phyloP scores from a whole-genome alignment of 148 eudicot species.

The Rhododendron griersonianum region DNA sequence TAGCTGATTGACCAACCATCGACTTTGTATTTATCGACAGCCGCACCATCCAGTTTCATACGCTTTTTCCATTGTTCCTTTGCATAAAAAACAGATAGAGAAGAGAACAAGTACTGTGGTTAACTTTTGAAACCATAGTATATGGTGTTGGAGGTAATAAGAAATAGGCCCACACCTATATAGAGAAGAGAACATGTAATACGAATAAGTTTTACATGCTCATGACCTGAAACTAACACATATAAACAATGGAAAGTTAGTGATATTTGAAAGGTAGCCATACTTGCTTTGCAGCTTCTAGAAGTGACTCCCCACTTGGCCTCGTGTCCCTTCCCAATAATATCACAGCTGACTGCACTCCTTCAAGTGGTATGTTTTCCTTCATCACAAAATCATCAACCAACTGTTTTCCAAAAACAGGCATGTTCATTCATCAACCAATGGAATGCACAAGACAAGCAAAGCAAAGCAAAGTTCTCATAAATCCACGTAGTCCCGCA shows the following conservation, averaged over 20 bases:
- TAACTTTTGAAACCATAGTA: not conserved
- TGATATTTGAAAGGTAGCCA: not conserved
- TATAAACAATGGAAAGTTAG: not conserved
- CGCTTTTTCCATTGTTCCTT: not conserved
- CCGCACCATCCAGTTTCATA: not conserved
- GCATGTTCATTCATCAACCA: not conserved
- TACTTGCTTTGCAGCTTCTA: slow-evolving; percentile 92
- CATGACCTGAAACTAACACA: not conserved
- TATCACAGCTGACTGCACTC: slow-evolving; percentile 40
- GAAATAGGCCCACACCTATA: not conserved
- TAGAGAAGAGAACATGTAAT: not conserved
- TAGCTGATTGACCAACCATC: not conserved
- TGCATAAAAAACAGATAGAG: not conserved
- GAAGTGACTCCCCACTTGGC: slow-evolving; percentile 85
- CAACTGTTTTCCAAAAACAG: slow-evolving; percentile 37
- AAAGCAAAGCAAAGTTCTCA: not conserved
- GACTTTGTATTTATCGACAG: not conserved
- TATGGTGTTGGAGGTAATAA: not conserved
- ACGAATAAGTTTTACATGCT: not conserved
- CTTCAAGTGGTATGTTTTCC: slow-evolving; percentile 60
- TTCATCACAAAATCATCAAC: slow-evolving; percentile 67
- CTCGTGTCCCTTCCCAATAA: slow-evolving; percentile 93
- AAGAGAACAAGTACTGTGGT: not conserved
- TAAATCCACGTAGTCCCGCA: not conserved
- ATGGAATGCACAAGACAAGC: not conserved